Base-by-base conservation (phyloP, 2,329 filamentous ascomycete genomes). In the Lasiodiplodia sp. region DNA sequence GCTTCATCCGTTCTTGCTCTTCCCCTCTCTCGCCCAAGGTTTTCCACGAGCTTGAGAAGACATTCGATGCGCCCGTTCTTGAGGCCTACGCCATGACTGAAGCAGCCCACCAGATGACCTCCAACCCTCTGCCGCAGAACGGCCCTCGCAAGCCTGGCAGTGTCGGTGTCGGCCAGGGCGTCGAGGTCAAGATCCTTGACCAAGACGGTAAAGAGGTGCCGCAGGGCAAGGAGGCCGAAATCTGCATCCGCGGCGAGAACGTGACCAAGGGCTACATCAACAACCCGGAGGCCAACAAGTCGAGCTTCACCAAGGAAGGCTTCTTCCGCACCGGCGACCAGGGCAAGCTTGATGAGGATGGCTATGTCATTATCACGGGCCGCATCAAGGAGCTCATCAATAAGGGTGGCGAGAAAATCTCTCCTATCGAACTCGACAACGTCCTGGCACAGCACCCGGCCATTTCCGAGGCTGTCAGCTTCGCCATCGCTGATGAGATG, bases 71-170 rank as follows among this genome's bases (percentile, higher is more conserved):
- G 0, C 93, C 93, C 0, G 93, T 97, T 0, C 86, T 97, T 21
- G 93, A 96, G 82, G 93, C 93, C 11, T 96, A 96, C 75, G 93
- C 93, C 72, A 97, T 97, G 93, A 96, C 93, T 51, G 93, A 96
- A 82, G 93, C 92, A 7, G 89, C 93, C 4, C 92, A 94, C 76
- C 92, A 94, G 79, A 94, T 94, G 90, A 93, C 92, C 1, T 92
- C 90, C 28, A 86, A 86, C 70, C 84, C 84, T 53, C 79, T 85
- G 5, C 84, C 84, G 0, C 92, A 92, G 0, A 57, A 57, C 16
- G 90, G 84, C 21, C 90, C 91, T 81, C 88, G 92, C 73, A 90
- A 92, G 83, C 92, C 93, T 0, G 93, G 93, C 60, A 93, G 90
- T 58, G 93, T 96, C 2, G 93, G 93, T 18, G 77, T 96, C 37